Percentiles rank a stretch among this genome's conserved stretches.
These are phyloP conservation scores for Lachnellula occidentalis DNA, from an alignment of 2,329 filamentous ascomycete genomes.

Conservation along the genomic window DNA sequence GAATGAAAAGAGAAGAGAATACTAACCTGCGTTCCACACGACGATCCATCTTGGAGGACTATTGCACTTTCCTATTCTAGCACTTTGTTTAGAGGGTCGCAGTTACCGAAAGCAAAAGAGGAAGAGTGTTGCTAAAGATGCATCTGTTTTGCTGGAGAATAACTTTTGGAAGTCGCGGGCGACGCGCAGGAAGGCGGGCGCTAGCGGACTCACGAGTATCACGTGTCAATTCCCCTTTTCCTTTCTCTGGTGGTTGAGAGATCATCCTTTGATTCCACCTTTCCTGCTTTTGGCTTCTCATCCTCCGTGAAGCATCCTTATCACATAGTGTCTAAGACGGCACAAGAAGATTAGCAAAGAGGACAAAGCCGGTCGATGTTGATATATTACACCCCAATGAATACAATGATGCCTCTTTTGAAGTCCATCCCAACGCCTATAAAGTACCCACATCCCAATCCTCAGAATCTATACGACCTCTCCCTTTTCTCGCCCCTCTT, in stretches of 20 bases:
- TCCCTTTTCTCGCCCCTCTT: constrained; percentile 55
- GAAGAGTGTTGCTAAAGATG: not conserved
- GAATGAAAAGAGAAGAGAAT: too few relatives aligned
- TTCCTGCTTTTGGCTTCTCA: too few relatives aligned
- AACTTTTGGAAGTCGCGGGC: not conserved
- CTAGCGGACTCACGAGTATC: not conserved
- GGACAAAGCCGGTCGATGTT: not conserved
- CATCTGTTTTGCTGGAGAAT: not conserved
- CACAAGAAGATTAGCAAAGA: not conserved
- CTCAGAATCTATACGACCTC: constrained; percentile 28
- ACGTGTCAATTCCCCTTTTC: too few relatives aligned
- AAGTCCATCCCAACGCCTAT: not conserved
- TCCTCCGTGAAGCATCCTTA: too few relatives aligned
- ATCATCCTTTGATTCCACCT: too few relatives aligned
- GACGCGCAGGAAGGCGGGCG: not conserved
- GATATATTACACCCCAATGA: constrained; percentile 15
- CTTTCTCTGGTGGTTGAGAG: too few relatives aligned
- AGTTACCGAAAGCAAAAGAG: not conserved
- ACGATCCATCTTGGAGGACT: too few relatives aligned
- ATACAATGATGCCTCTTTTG: constrained; percentile 7
- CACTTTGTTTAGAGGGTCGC: not conserved
- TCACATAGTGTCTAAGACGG: not conserved
- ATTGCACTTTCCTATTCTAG: too few relatives aligned
- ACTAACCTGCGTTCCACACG: too few relatives aligned
- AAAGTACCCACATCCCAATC: not conserved